Evolutionary conservation across 2,329 filamentous ascomycete genomes (phyloP).

Genomic region (Colletotrichum sp.): DNA sequence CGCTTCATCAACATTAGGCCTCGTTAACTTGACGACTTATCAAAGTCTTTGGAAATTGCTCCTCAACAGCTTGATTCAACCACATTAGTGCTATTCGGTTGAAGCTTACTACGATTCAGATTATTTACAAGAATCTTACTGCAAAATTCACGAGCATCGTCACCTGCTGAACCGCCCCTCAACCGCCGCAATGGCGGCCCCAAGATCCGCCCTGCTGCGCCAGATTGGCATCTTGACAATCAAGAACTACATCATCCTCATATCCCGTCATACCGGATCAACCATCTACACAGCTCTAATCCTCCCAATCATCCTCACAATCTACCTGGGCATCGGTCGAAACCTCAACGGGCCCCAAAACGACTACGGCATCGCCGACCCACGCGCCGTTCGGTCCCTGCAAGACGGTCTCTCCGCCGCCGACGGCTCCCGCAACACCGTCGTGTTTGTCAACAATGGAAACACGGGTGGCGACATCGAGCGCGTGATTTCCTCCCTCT

Average conservation of each 20-base stretch:
- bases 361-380: conserved; percentile 72
- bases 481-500: conserved; percentile 68
- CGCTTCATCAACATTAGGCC: background rate
- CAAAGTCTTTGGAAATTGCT: background rate
- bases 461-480: conserved; percentile 74
- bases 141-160: accelerated
- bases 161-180: background rate
- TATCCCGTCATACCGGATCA: conserved; percentile 54
- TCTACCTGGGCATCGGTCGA: conserved; percentile 72
- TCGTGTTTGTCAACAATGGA: conserved; percentile 82
- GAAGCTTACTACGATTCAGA: background rate
- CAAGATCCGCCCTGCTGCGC: conserved; percentile 26
- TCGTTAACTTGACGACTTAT: accelerated
- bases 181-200: background rate
- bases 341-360: conserved; percentile 84
- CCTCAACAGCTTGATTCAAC: accelerated
- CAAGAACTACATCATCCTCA: conserved; percentile 66
- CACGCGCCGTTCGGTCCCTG: conserved; percentile 67
- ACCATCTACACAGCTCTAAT: conserved; percentile 63
- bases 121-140: background rate
- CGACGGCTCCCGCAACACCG: conserved; percentile 55
- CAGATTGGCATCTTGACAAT: conserved; percentile 65
- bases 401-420: background rate
- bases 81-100: background rate
- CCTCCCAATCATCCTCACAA: conserved; percentile 61